Base-by-base conservation (phyloP, 2,329 filamentous ascomycete genomes). In the Phialophora tarda region DNA sequence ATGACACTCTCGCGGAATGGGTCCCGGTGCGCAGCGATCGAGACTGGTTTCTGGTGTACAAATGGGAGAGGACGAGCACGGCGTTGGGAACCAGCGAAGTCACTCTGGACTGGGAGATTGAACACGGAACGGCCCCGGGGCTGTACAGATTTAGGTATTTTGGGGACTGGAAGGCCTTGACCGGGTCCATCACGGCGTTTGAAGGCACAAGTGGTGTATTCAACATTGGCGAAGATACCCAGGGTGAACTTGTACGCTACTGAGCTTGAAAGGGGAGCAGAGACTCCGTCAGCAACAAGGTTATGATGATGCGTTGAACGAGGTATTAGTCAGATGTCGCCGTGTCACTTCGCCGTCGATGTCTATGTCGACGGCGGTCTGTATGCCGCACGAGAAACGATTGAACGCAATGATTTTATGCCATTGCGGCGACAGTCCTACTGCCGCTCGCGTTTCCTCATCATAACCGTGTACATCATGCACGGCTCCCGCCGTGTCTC, bases 41-140 rank as follows among this genome's bases (percentile, higher is more conserved):
- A 3, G 93, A 97, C 75, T 98, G 93, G 93, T 88, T 87, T 68
- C 79, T 97, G 21, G 84, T 95, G 12, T 97, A 89, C 74, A 82
- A 86, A 47, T 98, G 94, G 94, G 85, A 86, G 72, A 83, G 93
- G 47, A 90, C 86, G 1, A 90, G 88, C 73, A 84, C 83, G 2
- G 63, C 93, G 1, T 76, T 92, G 24, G 93, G 89, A 0, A 88
- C 89, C 38, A 96, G 92, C 74, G 87, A 93, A 75, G 93, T 92
- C 1, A 88, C 83, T 8, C 83, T 97, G 61, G 84, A 85, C 57
- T 98, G 94, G 94, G 90, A 94, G 78, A 89, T 90, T 38, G 88
- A 87, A 77, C 78, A 69, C 67, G 75, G 77, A 0, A 69, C 80
- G 24, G 71, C 78, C 68, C 72, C 71, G 60, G 93, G 93, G 0